Evolutionary conservation across 1,284 basidiomycete genomes (phyloP).

Genomic region (Golubevia pallescens): DNA sequence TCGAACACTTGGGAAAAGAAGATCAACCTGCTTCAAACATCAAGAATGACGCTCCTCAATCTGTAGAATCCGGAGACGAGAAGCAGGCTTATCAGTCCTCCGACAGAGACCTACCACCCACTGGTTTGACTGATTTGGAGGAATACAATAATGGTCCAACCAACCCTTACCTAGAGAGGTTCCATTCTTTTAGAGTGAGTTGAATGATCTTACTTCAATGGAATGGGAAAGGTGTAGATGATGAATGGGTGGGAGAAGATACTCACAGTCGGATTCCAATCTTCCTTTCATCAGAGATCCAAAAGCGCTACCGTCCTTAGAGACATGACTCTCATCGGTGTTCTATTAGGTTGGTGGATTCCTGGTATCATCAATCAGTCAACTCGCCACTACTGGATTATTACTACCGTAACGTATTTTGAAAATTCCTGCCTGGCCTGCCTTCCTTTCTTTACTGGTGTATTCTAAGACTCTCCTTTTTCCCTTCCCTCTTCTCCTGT

Average conservation of each 20-base stretch:
- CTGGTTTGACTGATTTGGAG: neutral
- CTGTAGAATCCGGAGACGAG: neutral
- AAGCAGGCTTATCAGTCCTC: neutral
- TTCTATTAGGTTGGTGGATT: constrained; percentile 21
- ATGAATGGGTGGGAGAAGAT: too few relatives aligned
- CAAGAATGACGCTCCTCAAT: neutral
- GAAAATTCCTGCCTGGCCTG: too few relatives aligned
- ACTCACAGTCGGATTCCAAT: too few relatives aligned
- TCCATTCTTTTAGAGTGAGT: neutral
- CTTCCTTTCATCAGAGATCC: neutral
- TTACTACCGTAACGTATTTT: constrained; percentile 11
- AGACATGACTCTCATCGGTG: constrained; percentile 20
- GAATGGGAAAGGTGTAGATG: too few relatives aligned
- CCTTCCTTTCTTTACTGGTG: too few relatives aligned
- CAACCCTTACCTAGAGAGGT: neutral
- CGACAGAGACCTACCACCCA: neutral
- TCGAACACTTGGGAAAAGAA: neutral
- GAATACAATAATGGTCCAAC: neutral
- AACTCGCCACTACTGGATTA: constrained; percentile 15
- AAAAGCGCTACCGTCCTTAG: constrained; percentile 11
- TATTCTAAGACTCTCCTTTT: too few relatives aligned
- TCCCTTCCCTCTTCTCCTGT: too few relatives aligned
- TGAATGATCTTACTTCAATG: too few relatives aligned
- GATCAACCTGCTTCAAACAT: neutral
- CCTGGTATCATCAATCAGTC: constrained; percentile 18